Evolutionary conservation across 805 yeast genomes (phyloP).

Genomic region (Starmerella bombicola): DNA sequence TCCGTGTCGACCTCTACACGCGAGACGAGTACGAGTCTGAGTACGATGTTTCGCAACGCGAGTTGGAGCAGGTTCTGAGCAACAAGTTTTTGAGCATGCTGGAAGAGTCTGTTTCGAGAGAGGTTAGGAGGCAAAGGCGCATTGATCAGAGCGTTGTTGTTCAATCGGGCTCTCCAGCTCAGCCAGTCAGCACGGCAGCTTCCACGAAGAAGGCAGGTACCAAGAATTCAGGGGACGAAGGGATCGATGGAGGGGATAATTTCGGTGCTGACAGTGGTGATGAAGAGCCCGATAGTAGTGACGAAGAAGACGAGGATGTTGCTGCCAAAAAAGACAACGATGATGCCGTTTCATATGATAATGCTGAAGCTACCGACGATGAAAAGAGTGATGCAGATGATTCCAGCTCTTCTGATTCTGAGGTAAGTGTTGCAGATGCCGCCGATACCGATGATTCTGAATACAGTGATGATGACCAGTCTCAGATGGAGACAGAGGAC

Average conservation of each 20-base stretch:
- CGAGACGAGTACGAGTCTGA: slow-evolving; percentile 67
- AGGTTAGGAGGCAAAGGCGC: slow-evolving; percentile 68
- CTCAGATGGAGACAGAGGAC: slow-evolving; percentile 8
- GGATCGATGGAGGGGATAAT: slow-evolving; percentile 31
- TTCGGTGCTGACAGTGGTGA: slow-evolving; percentile 38
- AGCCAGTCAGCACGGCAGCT: slow-evolving; percentile 29
- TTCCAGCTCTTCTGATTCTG: slow-evolving; percentile 28
- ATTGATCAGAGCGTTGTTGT: slow-evolving; percentile 31
- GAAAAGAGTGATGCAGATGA: slow-evolving; percentile 23
- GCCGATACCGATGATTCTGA: slow-evolving; percentile 12
- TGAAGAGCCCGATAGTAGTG: slow-evolving; percentile 89
- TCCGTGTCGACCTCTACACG: slow-evolving; percentile 64
- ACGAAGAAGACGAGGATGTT: slow-evolving; percentile 85
- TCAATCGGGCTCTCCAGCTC: slow-evolving; percentile 27
- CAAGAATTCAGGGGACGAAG: slow-evolving; percentile 7
- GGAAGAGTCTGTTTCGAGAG: slow-evolving; percentile 64
- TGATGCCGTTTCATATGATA: slow-evolving; percentile 78
- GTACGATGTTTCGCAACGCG: slow-evolving; percentile 73
- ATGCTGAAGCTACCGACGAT: slow-evolving; percentile 38
- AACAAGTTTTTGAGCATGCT: slow-evolving; percentile 53
- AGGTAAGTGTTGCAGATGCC: slow-evolving; percentile 29
- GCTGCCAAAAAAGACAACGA: slow-evolving; percentile 81
- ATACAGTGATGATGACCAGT: slow-evolving; percentile 5
- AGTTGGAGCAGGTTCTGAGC: slow-evolving; percentile 58
- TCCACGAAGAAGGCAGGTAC: slow-evolving; percentile 40